Evolutionary conservation across 2,329 filamentous ascomycete genomes (phyloP).

Genomic region (Phaeomoniella chlamydospora): DNA sequence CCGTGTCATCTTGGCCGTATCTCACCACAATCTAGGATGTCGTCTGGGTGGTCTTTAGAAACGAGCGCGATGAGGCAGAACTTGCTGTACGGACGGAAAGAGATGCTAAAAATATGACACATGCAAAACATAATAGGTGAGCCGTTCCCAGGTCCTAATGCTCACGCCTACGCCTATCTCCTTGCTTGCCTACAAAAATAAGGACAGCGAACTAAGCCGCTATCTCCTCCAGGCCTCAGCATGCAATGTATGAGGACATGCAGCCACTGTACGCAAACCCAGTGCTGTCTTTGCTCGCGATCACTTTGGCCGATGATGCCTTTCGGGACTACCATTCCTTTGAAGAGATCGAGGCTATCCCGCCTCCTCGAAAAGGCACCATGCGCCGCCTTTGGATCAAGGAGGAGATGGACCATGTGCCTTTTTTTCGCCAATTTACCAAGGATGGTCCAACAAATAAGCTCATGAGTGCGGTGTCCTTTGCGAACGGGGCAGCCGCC

Average conservation of each 20-base stretch:
- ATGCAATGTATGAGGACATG: constrained; percentile 12
- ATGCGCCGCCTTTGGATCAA: constrained; percentile 9
- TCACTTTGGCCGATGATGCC: constrained; percentile 9
- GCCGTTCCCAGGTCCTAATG: too few species aligned
- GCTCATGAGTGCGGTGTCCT: constrained; percentile 7
- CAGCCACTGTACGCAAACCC: constrained; percentile 9
- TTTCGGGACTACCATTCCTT: constrained; percentile 10
- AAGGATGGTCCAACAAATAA: constrained; percentile 6
- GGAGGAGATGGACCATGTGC: constrained; percentile 7
- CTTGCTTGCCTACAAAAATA: neutral
- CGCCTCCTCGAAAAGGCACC: constrained; percentile 5
- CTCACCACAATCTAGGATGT: constrained; percentile 5
- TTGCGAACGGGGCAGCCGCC: constrained; percentile 5
- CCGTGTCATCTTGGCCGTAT: constrained; percentile 1
- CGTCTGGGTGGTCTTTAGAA: constrained; percentile 10
- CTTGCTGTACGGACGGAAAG: constrained; percentile 6
- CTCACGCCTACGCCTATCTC: too few species aligned
- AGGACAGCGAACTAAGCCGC: neutral
- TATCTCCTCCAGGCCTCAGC: constrained; percentile 7
- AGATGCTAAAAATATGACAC: constrained; percentile 8
- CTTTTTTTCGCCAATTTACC: constrained; percentile 10
- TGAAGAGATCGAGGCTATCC: constrained; percentile 10
- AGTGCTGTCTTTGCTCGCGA: constrained; percentile 9
- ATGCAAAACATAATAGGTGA: constrained; percentile 9
- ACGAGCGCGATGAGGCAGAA: constrained; percentile 8